Evolutionary conservation across 345 rosid genomes (phyloP).

Genomic region (Geranium rotundifolium): DNA sequence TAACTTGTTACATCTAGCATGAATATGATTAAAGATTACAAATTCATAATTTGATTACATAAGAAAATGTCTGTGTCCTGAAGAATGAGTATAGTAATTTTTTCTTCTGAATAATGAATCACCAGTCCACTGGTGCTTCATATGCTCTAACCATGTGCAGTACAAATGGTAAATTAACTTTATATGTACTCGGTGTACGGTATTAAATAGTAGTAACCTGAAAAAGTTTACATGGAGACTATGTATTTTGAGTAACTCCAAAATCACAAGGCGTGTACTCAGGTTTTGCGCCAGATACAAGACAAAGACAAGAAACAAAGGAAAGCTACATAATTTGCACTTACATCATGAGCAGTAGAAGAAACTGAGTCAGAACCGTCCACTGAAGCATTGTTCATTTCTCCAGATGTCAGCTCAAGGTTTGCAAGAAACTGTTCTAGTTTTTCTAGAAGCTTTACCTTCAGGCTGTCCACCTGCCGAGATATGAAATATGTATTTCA

Average conservation of each 20-base stretch:
- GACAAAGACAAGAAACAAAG: constrained; percentile 1
- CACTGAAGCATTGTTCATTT: constrained; percentile 21
- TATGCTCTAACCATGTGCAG: too few relatives aligned
- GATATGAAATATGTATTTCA: not conserved
- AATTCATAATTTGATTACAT: too few relatives aligned
- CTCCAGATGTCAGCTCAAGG: constrained; percentile 49
- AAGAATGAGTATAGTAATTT: too few relatives aligned
- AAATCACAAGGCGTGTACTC: not conserved
- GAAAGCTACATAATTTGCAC: constrained; percentile 11
- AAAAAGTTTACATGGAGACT: not conserved
- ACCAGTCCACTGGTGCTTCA: too few relatives aligned
- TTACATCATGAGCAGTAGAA: constrained; percentile 53
- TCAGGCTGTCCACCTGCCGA: constrained; percentile 70
- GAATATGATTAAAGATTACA: too few relatives aligned
- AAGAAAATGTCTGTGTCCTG: too few relatives aligned
- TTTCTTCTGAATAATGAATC: too few relatives aligned
- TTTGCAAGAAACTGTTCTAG: constrained; percentile 76
- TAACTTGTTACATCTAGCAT: too few relatives aligned
- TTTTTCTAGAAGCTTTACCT: constrained; percentile 79
- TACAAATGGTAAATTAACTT: too few relatives aligned
- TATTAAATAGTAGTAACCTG: too few relatives aligned
- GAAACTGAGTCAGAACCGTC: constrained; percentile 21
- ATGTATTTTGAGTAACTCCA: not conserved
- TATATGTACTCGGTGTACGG: too few relatives aligned
- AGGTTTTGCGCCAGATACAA: not conserved